Evolutionary conservation across 1,284 basidiomycete genomes (phyloP).

Genomic region (Fomitiporia mediterranea): DNA sequence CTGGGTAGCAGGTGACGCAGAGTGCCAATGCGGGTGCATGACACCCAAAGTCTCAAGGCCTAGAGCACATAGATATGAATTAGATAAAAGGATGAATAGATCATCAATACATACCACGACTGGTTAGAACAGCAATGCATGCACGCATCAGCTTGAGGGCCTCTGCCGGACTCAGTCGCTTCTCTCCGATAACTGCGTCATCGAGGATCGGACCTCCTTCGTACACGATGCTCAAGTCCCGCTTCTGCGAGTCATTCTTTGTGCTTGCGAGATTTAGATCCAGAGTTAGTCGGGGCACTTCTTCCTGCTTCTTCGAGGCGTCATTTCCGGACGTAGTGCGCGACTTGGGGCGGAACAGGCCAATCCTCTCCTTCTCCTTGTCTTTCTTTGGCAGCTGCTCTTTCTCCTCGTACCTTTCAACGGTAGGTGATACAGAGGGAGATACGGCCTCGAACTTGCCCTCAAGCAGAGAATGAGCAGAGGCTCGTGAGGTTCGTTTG

Average conservation of each 20-base stretch:
- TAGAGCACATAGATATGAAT: constrained; percentile 27
- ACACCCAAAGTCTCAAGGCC: constrained; percentile 71
- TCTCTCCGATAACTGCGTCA: constrained; percentile 52
- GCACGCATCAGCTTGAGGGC: constrained; percentile 56
- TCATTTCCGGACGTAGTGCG: constrained; percentile 30
- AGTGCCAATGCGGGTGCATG: constrained; percentile 79
- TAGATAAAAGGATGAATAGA: background rate
- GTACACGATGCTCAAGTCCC: constrained; percentile 44
- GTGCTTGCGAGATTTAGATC: constrained; percentile 43
- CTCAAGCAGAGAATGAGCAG: constrained; percentile 51
- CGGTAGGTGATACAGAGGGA: constrained; percentile 48
- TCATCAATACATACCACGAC: constrained; percentile 44
- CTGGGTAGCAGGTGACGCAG: constrained; percentile 61
- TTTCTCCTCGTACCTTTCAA: constrained; percentile 32
- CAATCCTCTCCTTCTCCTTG: constrained; percentile 35
- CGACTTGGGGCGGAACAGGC: constrained; percentile 48
- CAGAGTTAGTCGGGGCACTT: constrained; percentile 53
- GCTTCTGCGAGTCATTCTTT: constrained; percentile 41
- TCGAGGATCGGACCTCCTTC: constrained; percentile 40
- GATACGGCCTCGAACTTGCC: constrained; percentile 70
- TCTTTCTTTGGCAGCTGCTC: constrained; percentile 27
- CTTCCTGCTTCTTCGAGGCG: constrained; percentile 29
- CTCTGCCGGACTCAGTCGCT: constrained; percentile 54
- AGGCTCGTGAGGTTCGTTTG: constrained; percentile 30
- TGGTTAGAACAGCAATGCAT: constrained; percentile 57